Base-by-base conservation (phyloP, 768 basidiomycete species). In the Leucosporidium creatinivorum region DNA sequence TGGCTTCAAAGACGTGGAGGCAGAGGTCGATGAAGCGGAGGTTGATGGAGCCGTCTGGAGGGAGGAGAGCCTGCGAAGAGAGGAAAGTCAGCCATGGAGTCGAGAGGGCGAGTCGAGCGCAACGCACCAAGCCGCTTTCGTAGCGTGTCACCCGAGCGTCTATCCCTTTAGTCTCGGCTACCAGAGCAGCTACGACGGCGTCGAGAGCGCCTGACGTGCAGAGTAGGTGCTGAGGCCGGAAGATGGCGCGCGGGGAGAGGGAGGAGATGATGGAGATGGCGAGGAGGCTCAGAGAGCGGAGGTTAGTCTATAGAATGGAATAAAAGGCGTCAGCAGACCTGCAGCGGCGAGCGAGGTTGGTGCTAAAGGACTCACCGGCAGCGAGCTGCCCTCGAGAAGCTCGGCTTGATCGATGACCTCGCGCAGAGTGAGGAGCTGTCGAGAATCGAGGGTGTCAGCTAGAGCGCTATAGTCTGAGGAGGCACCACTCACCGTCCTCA, bases 201-300 rank as follows among this genome's bases (percentile, higher is more conserved):
- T 28, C 64, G 56, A 72, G 59, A 1, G 62, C 58, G n/a, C 67
- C 67, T 5, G 31, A 62, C 1, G 31, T 31, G 61, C 70, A 72
- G 36, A 72, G 47, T 2, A 68, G 58, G n/a, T 66, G 55, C 47
- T 72, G 70, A 8, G 70, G 70, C 49, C 65, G 67, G 54, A 72
- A 72, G 62, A 66, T 63, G 2, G 70, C 10, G 19, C 70, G 67
- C 1, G 70, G 62, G 7, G 49, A 5, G 33, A 63, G 68, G 17
- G 54, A 61, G 1, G 70, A 25, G 8, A 66, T 26, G 4, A 62
- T 30, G 26, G 55, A 65, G 23, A 58, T 28, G 4, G 48, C 21
- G 44, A 52, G n/a, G 31, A 72, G 67, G n/a, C 33, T 9, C 25
- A 72, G 62, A 13, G 54, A 9, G 2, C 59, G 70, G 3, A 56